Evolutionary conservation across 768 basidiomycete genomes (phyloP).

Genomic region (Paxillus ammoniavirescens): DNA sequence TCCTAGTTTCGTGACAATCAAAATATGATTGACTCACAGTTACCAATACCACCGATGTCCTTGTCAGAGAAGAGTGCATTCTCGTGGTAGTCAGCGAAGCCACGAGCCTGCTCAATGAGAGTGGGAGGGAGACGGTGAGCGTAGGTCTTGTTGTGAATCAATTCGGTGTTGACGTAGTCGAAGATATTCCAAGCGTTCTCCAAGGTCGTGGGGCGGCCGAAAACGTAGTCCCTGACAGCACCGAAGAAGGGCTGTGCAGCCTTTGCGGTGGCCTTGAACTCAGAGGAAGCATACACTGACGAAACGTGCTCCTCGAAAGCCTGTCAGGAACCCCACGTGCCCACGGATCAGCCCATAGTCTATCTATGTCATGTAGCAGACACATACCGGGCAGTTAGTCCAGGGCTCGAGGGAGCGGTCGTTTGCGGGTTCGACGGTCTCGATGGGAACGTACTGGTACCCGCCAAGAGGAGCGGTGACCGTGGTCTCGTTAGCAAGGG

Average conservation of each 20-base stretch:
- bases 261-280: slow-evolving; percentile 61
- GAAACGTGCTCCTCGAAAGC: slow-evolving; percentile 65
- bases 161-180: slow-evolving; percentile 75
- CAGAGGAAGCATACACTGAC: slow-evolving; percentile 56
- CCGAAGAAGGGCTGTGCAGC: slow-evolving; percentile 66
- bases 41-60: slow-evolving; percentile 66
- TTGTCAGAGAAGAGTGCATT: slow-evolving; percentile 66
- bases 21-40: slow-evolving; percentile 52
- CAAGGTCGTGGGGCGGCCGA: slow-evolving; percentile 62
- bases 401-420: slow-evolving; percentile 84
- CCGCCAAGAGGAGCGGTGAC: slow-evolving; percentile 74
- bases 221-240: slow-evolving; percentile 65
- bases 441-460: slow-evolving; percentile 86
- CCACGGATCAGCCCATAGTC: slow-evolving; percentile 11
- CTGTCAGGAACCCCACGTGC: slow-evolving; percentile 29
- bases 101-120: slow-evolving; percentile 69
- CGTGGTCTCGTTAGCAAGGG: slow-evolving; percentile 74
- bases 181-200: slow-evolving; percentile 79
- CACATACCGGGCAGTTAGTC: slow-evolving; percentile 58
- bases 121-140: slow-evolving; percentile 79
- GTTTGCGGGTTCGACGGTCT: slow-evolving; percentile 84
- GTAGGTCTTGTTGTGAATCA: slow-evolving; percentile 81
- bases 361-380: background rate
- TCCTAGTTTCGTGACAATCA: background rate
- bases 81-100: slow-evolving; percentile 80